Conservation (phyloP, 1,139 yeast species). For the Yamadazyma dushanensis region DNA sequence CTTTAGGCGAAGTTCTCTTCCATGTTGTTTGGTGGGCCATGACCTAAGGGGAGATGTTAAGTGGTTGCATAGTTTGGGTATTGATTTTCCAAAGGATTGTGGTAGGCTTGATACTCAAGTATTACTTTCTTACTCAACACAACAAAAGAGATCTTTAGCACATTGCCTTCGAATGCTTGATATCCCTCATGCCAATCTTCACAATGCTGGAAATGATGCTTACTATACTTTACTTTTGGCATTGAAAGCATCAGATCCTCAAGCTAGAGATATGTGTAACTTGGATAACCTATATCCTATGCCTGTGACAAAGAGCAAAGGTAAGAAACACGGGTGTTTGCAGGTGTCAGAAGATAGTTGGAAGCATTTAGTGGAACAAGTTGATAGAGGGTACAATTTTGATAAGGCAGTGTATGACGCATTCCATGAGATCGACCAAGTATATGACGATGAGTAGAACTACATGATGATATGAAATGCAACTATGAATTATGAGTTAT, state of each 20-base stretch:
- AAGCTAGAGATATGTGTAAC: constrained; percentile 30
- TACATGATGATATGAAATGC: too few species aligned
- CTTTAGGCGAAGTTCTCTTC: constrained; percentile 20
- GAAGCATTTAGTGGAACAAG: not conserved
- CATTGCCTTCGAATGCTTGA: constrained; percentile 50
- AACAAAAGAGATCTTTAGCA: constrained; percentile 47
- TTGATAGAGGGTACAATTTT: not conserved
- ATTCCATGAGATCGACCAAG: not conserved
- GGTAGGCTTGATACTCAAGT: constrained; percentile 52
- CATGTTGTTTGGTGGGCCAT: constrained; percentile 63
- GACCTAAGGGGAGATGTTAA: constrained; percentile 60
- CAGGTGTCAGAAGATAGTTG: not conserved
- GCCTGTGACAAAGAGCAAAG: not conserved
- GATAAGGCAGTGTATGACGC: not conserved
- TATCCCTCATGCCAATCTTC: constrained; percentile 64
- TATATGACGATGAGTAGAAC: too few species aligned
- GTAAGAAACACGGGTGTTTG: not conserved
- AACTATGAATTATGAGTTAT: too few species aligned
- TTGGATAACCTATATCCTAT: constrained; percentile 21
- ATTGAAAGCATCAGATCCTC: constrained; percentile 55
- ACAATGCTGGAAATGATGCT: constrained; percentile 86
- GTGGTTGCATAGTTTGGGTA: constrained; percentile 51
- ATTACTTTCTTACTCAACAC: constrained; percentile 26
- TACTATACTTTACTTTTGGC: constrained; percentile 62
- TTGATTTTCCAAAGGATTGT: constrained; percentile 40